Base-by-base conservation (phyloP, 805 yeast species). In the Scheffersomyces ergatensis region DNA sequence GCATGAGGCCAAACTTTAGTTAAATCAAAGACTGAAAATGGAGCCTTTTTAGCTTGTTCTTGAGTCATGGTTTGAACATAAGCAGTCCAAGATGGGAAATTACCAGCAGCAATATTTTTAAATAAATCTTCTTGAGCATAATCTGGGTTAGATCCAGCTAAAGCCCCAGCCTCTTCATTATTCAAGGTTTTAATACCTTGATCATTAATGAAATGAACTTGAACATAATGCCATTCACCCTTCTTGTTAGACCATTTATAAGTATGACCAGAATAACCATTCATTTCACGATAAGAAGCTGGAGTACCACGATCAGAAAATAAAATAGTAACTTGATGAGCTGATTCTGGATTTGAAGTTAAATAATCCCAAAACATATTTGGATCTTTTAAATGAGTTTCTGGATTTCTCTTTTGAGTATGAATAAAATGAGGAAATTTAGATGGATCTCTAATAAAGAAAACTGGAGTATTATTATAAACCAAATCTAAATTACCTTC, bases 1-100 rank as follows among this genome's bases (percentile, higher is more conserved):
- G 68, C 70, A 60, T 89, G 95, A 26, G 96, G 89, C 97, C 97
- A 89, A 41, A 86, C 85, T 72, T 89, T 89, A 48, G 97, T 89
- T 63, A 89, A 74, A 66, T 89, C 97, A 60, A 86, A 88, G 34
- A 89, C 90, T 5, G 92, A 84, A 67, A 85, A 88, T 58, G 84
- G 83, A 37, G 78, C 77, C 45, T 79, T 65, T 63, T 83, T 76
- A 45, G 95, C 89, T 65, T 89, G 82, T 53, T 80, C 86, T 46
- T 78, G 78, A 26, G 95, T 85, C 96, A 89, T 89, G 34, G 87
- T 77, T 72, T 89, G 96, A 39, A 89, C 67, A 65, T 84, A 87
- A 47, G 78, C 80, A 27, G 90, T 86, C 96, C 96, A 89, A 2
- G 87, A 75, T 49, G 96, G 96, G 56, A 53, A 60, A 45, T 87